A percentile compares a stretch with the other conserved stretches of the same genome.
Conservation (phyloP, 768 basidiomycete genomes). For the Thelephora ganbajun region DNA sequence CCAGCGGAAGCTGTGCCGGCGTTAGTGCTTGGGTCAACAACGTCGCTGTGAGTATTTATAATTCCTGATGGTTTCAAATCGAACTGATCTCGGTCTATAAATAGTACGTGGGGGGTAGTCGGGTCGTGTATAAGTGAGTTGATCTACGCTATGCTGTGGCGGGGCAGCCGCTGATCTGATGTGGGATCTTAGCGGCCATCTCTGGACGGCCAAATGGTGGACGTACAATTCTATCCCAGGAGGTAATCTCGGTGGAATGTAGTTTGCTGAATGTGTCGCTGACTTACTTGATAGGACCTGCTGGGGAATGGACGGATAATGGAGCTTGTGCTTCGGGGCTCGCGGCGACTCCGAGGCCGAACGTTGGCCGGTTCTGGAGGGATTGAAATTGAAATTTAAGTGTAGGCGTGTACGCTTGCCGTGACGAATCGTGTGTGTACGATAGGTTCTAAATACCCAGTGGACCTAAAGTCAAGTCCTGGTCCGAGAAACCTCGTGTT, state of each 20-base stretch:
- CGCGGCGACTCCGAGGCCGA: not conserved
- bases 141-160: not conserved
- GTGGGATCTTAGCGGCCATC: conserved; percentile 22
- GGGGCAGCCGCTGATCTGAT: not conserved
- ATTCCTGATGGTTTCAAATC: not conserved
- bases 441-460: not conserved
- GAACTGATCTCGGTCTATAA: not conserved
- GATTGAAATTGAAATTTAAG: not conserved
- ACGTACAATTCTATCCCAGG: conserved; percentile 23
- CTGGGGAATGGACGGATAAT: conserved; percentile 21
- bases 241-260: conserved; percentile 9
- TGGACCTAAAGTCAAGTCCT: not conserved
- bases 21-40: conserved; percentile 26
- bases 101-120: conserved; percentile 31
- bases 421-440: not conserved
- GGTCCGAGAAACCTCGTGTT: not conserved
- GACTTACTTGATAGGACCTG: conserved; percentile 2
- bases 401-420: not conserved
- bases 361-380: not conserved
- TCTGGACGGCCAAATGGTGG: conserved; percentile 41
- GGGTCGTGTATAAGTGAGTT: conserved; percentile 27
- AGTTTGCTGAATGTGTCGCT: not conserved
- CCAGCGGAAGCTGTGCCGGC: conserved; percentile 26
- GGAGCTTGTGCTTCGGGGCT: conserved; percentile 16
- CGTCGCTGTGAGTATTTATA: conserved; percentile 21